phyloP scores from a whole-genome alignment of 192 early-diverging fungal genomes.

The Coemansia sp. region DNA sequence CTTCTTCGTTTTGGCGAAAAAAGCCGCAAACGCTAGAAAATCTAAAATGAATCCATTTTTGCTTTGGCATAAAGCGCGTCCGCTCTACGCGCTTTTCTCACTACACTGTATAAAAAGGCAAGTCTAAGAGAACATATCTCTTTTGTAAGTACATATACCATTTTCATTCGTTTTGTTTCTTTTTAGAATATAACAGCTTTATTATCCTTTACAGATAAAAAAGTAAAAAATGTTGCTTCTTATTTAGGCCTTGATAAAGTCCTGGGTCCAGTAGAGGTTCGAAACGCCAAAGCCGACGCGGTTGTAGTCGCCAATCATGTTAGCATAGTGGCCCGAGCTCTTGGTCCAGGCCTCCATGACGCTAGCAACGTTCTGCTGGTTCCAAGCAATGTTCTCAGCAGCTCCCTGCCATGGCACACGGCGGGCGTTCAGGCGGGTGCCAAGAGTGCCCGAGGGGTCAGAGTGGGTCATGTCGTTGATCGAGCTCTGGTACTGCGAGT shows the following conservation, averaged over 20 bases:
- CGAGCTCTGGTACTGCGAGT: conserved; percentile 37
- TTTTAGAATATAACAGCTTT: background rate
- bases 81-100: too few species aligned
- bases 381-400: conserved; percentile 56
- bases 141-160: too few species aligned
- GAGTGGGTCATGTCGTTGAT: conserved; percentile 22
- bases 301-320: conserved; percentile 45
- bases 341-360: conserved; percentile 49
- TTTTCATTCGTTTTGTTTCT: too few species aligned
- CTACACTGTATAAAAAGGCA: too few species aligned
- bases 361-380: conserved; percentile 17
- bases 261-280: conserved; percentile 41
- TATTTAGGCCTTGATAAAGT: conserved; percentile 17
- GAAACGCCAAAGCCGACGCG: conserved; percentile 44
- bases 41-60: background rate
- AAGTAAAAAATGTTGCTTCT: background rate
- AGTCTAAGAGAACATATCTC: too few species aligned
- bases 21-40: background rate
- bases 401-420: conserved; percentile 16
- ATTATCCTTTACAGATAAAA: background rate
- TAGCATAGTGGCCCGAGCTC: conserved; percentile 47
- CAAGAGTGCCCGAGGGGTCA: conserved; percentile 25
- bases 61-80: too few species aligned
- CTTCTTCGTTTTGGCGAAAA: conserved; percentile 12
- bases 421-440: conserved; percentile 15